phyloP scores from a whole-genome alignment of 768 basidiomycete genomes.

The Hypsizygus marmoreus region DNA sequence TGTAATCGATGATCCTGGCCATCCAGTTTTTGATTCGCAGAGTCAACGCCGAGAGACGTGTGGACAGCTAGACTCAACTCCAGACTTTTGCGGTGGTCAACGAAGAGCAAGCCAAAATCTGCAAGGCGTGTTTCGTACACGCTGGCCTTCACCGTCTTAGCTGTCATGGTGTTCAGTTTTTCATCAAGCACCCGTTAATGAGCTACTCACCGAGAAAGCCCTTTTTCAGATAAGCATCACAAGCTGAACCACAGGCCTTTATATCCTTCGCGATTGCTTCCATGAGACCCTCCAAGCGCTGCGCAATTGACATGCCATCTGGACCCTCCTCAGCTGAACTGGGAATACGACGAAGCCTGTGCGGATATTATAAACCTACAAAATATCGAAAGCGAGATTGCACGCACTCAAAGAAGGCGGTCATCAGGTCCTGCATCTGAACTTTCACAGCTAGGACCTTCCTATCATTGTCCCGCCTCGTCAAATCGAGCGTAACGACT shows the following conservation, averaged over 20 bases:
- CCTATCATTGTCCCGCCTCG: constrained; percentile 51
- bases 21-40: constrained; percentile 32
- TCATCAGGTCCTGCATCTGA: constrained; percentile 55
- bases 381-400: neutral
- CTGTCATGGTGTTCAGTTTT: constrained; percentile 17
- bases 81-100: constrained; percentile 34
- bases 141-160: constrained; percentile 35
- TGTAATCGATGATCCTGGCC: constrained; percentile 17
- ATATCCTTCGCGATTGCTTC: constrained; percentile 40
- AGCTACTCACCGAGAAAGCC: constrained; percentile 35
- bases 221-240: constrained; percentile 49
- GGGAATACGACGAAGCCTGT: constrained; percentile 30
- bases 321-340: constrained; percentile 25
- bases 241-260: constrained; percentile 42
- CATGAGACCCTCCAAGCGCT: constrained; percentile 30
- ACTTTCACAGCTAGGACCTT: constrained; percentile 47
- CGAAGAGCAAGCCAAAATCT: constrained; percentile 32
- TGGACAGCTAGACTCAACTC: constrained; percentile 39
- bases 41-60: constrained; percentile 37
- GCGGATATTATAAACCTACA: neutral
- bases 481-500: constrained; percentile 48
- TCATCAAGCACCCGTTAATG: neutral
- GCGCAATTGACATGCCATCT: constrained; percentile 32
- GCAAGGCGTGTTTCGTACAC: constrained; percentile 41
- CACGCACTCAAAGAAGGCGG: constrained; percentile 44